Base-by-base conservation (phyloP, 73 alveolate species). In the Tetrahymena malaccensis region DNA sequence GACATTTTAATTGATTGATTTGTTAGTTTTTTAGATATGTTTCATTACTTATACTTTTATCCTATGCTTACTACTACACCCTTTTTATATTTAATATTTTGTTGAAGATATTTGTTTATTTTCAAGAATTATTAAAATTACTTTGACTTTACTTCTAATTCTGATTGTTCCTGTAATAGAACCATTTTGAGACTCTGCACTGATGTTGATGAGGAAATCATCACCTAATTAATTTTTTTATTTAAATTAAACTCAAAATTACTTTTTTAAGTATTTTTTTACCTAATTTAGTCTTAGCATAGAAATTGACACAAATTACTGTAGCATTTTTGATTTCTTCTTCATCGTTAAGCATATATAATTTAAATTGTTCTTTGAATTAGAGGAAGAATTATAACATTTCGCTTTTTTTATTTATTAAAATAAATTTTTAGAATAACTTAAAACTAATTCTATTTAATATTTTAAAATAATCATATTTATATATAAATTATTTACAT, bases 61-160 rank as follows among this genome's bases (percentile, higher is more conserved):
- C 89, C 89, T 27, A 70, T 70, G 89, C 89, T 70, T 19, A 70
- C 89, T 1, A 70, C 89, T 19, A 70, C 89, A 70, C 89, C 89
- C 89, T 70, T 70, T 27, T 70, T 25, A n/a, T 70, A 40, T 70
- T 11, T 1, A 9, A 19, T 70, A 70, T 70, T n/a, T 70, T 19
- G 6, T 70, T 70, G 19, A n/a, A 7, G 11, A 27, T n/a, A 3
- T 27, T 70, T 15, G 22, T 19, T 35, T 35, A 35, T 35, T 56
- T 12, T 25, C 1, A 70, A 25, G 25, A 70, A 70, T 27, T 25
- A 89, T 37, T 34, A 85, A 85, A 37, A 43, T 95, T 89, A 44
- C 97, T 55, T 93, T 95, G 15, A 95, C 97, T 43, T 95, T 95
- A 56, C 97, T 95, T 89, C 97, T 95, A 22, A 95, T 57, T 93